Evolutionary conservation across 2,329 filamentous ascomycete genomes (phyloP).

Genomic region (Verticillium nubilum): DNA sequence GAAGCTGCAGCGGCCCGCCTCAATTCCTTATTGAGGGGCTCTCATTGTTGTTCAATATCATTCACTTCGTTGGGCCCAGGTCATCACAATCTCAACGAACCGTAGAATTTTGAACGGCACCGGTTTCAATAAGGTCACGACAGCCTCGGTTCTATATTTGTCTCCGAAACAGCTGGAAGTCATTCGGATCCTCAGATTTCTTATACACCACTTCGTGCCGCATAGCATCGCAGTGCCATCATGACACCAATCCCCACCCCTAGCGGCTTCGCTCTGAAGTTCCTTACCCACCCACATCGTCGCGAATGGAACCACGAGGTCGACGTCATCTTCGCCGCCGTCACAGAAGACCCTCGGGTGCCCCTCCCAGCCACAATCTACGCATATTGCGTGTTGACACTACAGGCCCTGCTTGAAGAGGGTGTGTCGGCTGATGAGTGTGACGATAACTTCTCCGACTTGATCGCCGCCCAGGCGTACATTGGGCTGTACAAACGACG

Average conservation of each 20-base stretch:
- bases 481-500: background rate
- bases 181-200: no score
- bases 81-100: no score
- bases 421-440: background rate
- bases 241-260: background rate
- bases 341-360: background rate
- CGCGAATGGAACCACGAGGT: background rate
- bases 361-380: background rate
- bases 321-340: background rate
- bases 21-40: no score
- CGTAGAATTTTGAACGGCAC: no score
- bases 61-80: no score
- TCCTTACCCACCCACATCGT: background rate
- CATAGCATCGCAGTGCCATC: background rate
- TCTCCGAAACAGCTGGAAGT: no score
- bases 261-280: background rate
- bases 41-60: no score
- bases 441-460: background rate
- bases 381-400: background rate
- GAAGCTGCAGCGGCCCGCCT: no score
- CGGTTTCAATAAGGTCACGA: no score
- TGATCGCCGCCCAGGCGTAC: background rate
- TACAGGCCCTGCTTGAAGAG: background rate
- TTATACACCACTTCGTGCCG: background rate
- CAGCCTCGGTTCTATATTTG: no score